phyloP scores from a whole-genome alignment of 495 filamentous ascomycete genomes.

The Hyaloscypha hepaticicola region DNA sequence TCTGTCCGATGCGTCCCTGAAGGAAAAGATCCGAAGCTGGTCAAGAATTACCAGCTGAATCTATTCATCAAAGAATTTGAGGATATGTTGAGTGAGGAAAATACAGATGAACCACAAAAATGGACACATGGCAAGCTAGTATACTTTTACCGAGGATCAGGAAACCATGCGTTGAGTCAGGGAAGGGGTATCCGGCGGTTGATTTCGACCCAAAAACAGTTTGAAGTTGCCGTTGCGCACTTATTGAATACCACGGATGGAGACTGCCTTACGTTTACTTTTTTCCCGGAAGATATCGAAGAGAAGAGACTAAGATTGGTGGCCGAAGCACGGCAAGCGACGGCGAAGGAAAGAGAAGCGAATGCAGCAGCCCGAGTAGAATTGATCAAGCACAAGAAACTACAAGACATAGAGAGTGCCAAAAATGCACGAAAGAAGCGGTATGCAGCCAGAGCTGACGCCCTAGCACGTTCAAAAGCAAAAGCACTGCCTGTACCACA shows the following conservation, averaged over 20 bases:
- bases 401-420: too few relatives aligned
- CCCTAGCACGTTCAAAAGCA: too few relatives aligned
- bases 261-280: not conserved
- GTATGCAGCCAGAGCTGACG: too few relatives aligned
- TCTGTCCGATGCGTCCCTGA: not conserved
- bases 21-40: not conserved
- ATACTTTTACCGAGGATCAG: not conserved
- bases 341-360: not conserved
- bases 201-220: not conserved
- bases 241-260: not conserved
- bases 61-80: slow-evolving; percentile 6
- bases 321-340: not conserved
- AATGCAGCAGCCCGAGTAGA: too few relatives aligned
- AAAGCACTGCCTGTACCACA: too few relatives aligned
- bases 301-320: not conserved
- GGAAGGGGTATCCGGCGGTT: not conserved
- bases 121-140: not conserved
- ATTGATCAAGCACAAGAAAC: too few relatives aligned
- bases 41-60: not conserved
- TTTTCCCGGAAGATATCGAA: not conserved
- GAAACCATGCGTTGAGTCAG: not conserved
- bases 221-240: not conserved
- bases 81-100: not conserved
- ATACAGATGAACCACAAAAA: not conserved
- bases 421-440: too few relatives aligned